phyloP scores from a whole-genome alignment of 768 basidiomycete genomes.

The Boletus sp. region DNA sequence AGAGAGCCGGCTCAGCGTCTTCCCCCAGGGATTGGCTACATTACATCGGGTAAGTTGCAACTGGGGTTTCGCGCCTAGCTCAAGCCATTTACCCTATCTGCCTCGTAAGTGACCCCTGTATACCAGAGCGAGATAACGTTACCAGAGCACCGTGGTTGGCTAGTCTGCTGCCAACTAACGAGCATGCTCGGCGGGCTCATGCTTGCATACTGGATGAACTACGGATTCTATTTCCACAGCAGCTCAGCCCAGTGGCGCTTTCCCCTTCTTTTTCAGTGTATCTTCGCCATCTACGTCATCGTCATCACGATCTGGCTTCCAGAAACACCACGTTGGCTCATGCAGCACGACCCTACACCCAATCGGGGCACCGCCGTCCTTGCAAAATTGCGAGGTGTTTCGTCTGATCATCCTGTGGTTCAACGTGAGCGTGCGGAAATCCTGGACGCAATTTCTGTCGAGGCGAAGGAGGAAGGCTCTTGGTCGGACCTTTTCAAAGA shows the following conservation, averaged over 20 bases:
- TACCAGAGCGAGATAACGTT: slow-evolving; percentile 14
- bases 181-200: slow-evolving; percentile 14
- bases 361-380: slow-evolving; percentile 2
- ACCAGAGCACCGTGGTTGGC: slow-evolving; percentile 14
- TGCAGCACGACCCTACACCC: slow-evolving; percentile 1
- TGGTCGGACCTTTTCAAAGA: slow-evolving; percentile 8
- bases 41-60: slow-evolving; percentile 6
- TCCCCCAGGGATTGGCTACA: slow-evolving; percentile 11
- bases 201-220: slow-evolving; percentile 17
- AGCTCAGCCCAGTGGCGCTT: slow-evolving; percentile 12
- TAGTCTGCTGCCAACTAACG: slow-evolving; percentile 13
- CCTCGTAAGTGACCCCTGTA: slow-evolving; percentile 6
- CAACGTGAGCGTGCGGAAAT: neutral
- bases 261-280: slow-evolving; percentile 6
- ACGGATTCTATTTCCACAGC: slow-evolving; percentile 13
- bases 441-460: slow-evolving; percentile 5
- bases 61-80: neutral
- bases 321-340: slow-evolving; percentile 5
- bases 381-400: neutral
- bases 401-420: neutral
- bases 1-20: neutral
- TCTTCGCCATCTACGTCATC: slow-evolving; percentile 8
- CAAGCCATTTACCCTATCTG: neutral
- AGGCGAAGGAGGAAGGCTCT: slow-evolving; percentile 1
- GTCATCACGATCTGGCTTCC: slow-evolving; percentile 5